Conservation (phyloP, 2,329 filamentous ascomycete species). For the Ophioceras dolichostomum region DNA sequence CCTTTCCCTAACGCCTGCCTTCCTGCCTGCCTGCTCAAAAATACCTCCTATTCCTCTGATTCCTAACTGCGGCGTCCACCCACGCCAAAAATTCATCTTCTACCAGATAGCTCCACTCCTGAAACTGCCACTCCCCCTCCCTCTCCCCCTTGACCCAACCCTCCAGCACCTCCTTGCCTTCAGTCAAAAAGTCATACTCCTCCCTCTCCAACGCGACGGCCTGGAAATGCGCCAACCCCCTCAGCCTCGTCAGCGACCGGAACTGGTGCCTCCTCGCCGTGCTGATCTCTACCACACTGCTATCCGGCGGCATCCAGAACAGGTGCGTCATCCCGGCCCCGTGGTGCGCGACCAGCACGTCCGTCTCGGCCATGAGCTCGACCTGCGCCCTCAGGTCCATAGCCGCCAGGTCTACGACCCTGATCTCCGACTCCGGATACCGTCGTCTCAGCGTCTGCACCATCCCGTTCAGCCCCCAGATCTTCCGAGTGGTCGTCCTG, state of each 20-base stretch:
- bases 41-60: conserved; percentile 2
- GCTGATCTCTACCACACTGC: conserved; percentile 8
- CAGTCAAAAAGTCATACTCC: conserved; percentile 3
- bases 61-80: conserved; percentile 8
- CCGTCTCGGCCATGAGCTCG: conserved; percentile 8
- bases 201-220: conserved; percentile 5
- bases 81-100: conserved; percentile 9
- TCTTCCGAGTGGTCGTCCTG: conserved; percentile 9
- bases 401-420: conserved; percentile 9
- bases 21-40: too few relatives aligned
- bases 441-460: conserved; percentile 5
- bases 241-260: conserved; percentile 6
- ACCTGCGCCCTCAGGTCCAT: conserved; percentile 12
- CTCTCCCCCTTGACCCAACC: conserved; percentile 3
- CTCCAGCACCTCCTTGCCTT: conserved; percentile 2
- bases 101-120: conserved; percentile 9
- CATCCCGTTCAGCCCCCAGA: conserved; percentile 7
- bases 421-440: conserved; percentile 9
- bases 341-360: conserved; percentile 12
- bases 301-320: conserved; percentile 12
- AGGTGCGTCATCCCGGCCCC: conserved; percentile 14
- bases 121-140: conserved; percentile 8
- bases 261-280: conserved; percentile 3
- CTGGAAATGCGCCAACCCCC: conserved; percentile 4
- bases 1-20: too few relatives aligned